phyloP scores from a whole-genome alignment of 257 asterid genomes.

The Agastache rugosa region DNA sequence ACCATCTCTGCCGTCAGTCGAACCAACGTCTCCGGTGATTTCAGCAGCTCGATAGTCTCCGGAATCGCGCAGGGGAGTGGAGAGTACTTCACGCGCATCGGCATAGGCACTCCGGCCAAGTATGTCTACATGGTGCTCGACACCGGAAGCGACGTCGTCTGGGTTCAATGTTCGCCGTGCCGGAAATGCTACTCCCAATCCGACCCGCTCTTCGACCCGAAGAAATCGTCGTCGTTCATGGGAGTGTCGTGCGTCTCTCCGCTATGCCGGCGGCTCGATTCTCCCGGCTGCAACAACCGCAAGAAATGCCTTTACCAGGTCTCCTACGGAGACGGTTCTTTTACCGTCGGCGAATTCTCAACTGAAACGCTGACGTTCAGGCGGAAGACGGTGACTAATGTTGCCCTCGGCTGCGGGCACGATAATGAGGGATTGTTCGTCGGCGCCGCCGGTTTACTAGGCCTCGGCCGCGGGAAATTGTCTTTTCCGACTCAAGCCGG shows the following conservation, averaged over 20 bases:
- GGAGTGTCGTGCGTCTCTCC: slow-evolving; percentile 65
- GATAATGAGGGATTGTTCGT: slow-evolving; percentile 84
- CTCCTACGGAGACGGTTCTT: slow-evolving; percentile 89
- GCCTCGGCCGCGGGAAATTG: slow-evolving; percentile 81
- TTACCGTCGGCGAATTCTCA: slow-evolving; percentile 81
- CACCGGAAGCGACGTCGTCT: slow-evolving; percentile 89
- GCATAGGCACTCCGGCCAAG: slow-evolving; percentile 78
- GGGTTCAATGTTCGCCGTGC: slow-evolving; percentile 94
- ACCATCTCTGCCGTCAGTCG: slow-evolving; percentile 43
- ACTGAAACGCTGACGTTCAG: slow-evolving; percentile 87
- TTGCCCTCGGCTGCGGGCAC: slow-evolving; percentile 89
- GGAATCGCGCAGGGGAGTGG: slow-evolving; percentile 89
- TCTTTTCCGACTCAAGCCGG: slow-evolving; percentile 81
- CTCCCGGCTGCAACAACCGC: slow-evolving; percentile 67
- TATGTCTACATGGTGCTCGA: slow-evolving; percentile 78
- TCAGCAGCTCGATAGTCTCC: slow-evolving; percentile 72
- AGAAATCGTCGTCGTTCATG: slow-evolving; percentile 51
- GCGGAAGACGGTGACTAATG: slow-evolving; percentile 42
- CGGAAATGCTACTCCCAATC: slow-evolving; percentile 73
- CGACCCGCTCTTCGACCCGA: slow-evolving; percentile 84
- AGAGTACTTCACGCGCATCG: slow-evolving; percentile 95
- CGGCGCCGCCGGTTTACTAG: slow-evolving; percentile 87
- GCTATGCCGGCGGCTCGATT: slow-evolving; percentile 69
- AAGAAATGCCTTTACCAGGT: slow-evolving; percentile 77
- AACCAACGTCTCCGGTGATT: too few relatives aligned